Evolutionary conservation across 2,329 filamentous ascomycete species (phyloP), one percentile per base, ranked within the genome.

Genomic region (Hymenoscyphus scutula): DNA sequence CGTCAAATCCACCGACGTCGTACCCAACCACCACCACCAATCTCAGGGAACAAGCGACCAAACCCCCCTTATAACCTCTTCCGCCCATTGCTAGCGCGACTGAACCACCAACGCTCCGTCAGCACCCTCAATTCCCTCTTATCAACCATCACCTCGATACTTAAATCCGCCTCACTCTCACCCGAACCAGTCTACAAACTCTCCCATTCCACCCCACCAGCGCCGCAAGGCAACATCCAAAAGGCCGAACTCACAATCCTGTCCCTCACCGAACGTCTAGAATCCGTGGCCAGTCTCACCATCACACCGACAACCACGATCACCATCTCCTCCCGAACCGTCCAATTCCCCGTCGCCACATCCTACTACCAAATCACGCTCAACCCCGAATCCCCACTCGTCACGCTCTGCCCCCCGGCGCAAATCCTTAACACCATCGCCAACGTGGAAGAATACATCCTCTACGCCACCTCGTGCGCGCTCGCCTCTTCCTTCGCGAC

Each of bases 1-100:
- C 85, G 89, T 10, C 85, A 90, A 72, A 92, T 89, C 67, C 84
- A 91, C 64, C 80, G 86, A 45, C 83, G 84, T 53, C 85, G 92
- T 60, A 89, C 88, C 1, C 84, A 87, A 32, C 80, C 86, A 1
- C 87, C 88, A 8, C 77, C 79, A 7, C 83, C 87, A 17, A 69
- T 74, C 48, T 69, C 5, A 72, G 87, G 63, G 77, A 78, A 79
- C 58, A 81, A 81, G 63, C 78, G 79, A 38, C 73, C 80, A 25
- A 77, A 76, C 6, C 79, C 79, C 2, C 77, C 84, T 53, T 82
- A 86, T 59, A 76, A 79, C n/a, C 78, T 90, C 25, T 74, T 90
- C 19, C 82, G 84, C 13, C 84, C 86, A 1, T 74, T 89, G 6
- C 74, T 75, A 30, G 71, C 71, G 1, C 68, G 72, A 11, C 57